Evolutionary conservation across 2,329 filamentous ascomycete genomes (phyloP).

Genomic region (Ceratocystis huliohia): DNA sequence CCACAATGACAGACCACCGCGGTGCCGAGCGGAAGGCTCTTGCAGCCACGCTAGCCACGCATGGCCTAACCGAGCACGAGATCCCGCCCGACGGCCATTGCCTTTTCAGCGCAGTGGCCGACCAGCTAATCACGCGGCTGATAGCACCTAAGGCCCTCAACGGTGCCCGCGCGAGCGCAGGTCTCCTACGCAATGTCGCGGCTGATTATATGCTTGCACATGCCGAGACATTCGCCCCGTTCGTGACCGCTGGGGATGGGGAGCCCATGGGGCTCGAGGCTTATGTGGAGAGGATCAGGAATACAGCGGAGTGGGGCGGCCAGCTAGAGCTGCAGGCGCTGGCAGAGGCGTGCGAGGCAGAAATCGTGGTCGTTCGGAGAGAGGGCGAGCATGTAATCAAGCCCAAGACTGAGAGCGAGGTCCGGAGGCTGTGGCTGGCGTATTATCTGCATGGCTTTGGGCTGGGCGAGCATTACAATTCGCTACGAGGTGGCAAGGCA

Average conservation of each 20-base stretch:
- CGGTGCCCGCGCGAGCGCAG: slow-evolving; percentile 22
- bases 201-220: slow-evolving; percentile 65
- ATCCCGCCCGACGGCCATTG: slow-evolving; percentile 90
- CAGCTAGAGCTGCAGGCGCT: slow-evolving; percentile 81
- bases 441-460: slow-evolving; percentile 94
- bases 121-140: slow-evolving; percentile 46
- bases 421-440: slow-evolving; percentile 66
- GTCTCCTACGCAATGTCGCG: slow-evolving; percentile 51
- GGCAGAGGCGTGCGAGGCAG: slow-evolving; percentile 63
- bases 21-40: slow-evolving; percentile 58
- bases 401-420: slow-evolving; percentile 34
- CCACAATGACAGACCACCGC: slow-evolving; percentile 59
- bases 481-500: slow-evolving; percentile 38
- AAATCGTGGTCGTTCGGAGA: slow-evolving; percentile 77
- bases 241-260: slow-evolving; percentile 57
- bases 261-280: slow-evolving; percentile 38
- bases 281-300: slow-evolving; percentile 64
- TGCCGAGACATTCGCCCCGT: slow-evolving; percentile 70
- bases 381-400: slow-evolving; percentile 66
- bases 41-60: slow-evolving; percentile 49
- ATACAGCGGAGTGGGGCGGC: slow-evolving; percentile 92
- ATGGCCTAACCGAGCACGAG: slow-evolving; percentile 58
- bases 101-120: slow-evolving; percentile 80
- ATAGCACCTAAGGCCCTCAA: slow-evolving; percentile 31
- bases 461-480: slow-evolving; percentile 95